Evolutionary conservation across 306 rosid genomes (phyloP).

Genomic region (Abrus precatorius): DNA sequence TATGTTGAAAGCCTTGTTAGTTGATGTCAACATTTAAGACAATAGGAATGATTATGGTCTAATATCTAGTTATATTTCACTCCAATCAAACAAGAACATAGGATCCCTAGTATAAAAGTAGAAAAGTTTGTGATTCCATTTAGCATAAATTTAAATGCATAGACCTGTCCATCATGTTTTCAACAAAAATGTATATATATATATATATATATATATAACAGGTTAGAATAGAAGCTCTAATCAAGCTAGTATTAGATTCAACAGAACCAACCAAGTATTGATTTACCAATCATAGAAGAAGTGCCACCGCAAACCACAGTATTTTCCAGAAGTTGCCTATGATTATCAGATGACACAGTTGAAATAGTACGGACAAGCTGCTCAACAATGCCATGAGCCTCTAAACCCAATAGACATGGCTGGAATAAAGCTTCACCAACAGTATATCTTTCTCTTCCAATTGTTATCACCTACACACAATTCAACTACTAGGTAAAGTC

Average conservation of each 20-base stretch:
- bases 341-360: constrained; percentile 94
- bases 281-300: constrained; percentile 83
- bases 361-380: constrained; percentile 97
- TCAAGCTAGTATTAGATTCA: constrained; percentile 16
- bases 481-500: constrained; percentile 27
- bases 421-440: constrained; percentile 97
- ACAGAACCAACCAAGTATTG: constrained; percentile 14
- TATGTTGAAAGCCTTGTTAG: neutral
- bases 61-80: constrained; percentile 15
- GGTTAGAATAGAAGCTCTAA: neutral
- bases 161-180: neutral
- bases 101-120: neutral
- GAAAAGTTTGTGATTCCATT: neutral
- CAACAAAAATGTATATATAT: neutral
- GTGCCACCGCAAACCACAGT: constrained; percentile 97
- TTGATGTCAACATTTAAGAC: constrained; percentile 15
- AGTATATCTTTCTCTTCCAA: constrained; percentile 89
- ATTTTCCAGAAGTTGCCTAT: constrained; percentile 91
- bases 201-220: neutral
- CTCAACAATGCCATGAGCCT: constrained; percentile 96
- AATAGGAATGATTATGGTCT: constrained; percentile 8
- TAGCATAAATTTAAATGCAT: constrained; percentile 22
- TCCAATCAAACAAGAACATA: constrained; percentile 36
- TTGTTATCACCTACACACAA: constrained; percentile 73
- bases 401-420: constrained; percentile 87